phyloP scores from a whole-genome alignment of 345 rosid genomes.

The Eucalyptus cloeziana region DNA sequence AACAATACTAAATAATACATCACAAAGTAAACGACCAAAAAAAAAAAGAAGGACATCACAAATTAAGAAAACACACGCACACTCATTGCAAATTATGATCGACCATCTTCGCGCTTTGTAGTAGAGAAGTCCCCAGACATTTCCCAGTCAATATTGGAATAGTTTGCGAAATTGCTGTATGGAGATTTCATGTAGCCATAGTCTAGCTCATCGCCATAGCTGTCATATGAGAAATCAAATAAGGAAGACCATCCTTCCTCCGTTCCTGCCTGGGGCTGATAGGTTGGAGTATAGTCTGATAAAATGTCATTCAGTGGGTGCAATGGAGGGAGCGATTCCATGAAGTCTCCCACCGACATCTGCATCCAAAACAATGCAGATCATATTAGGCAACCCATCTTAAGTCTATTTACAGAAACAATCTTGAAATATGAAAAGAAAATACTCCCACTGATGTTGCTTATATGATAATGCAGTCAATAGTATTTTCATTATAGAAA shows the following conservation, averaged over 20 bases:
- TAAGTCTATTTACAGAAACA: not conserved
- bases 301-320: not conserved
- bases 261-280: not conserved
- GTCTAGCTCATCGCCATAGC: not conserved
- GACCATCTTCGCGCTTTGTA: not conserved
- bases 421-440: not conserved
- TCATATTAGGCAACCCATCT: not conserved
- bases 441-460: not conserved
- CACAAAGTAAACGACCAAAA: not conserved
- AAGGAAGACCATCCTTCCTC: not conserved
- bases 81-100: not conserved
- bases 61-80: too few relatives aligned
- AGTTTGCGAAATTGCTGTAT: not conserved
- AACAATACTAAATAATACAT: not conserved
- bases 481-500: not conserved
- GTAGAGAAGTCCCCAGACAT: not conserved
- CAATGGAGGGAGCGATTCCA: not conserved
- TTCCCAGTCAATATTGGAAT: not conserved
- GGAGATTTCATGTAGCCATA: not conserved
- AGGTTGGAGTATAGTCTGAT: not conserved
- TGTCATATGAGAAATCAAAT: not conserved
- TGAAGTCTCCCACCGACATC: not conserved
- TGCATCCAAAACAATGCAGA: not conserved
- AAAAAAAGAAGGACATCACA: too few relatives aligned
- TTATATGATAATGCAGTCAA: not conserved